A percentile compares a stretch with the other conserved stretches of the same genome.
Conservation (phyloP, 805 yeast species). For the Ogataea saltuana region DNA sequence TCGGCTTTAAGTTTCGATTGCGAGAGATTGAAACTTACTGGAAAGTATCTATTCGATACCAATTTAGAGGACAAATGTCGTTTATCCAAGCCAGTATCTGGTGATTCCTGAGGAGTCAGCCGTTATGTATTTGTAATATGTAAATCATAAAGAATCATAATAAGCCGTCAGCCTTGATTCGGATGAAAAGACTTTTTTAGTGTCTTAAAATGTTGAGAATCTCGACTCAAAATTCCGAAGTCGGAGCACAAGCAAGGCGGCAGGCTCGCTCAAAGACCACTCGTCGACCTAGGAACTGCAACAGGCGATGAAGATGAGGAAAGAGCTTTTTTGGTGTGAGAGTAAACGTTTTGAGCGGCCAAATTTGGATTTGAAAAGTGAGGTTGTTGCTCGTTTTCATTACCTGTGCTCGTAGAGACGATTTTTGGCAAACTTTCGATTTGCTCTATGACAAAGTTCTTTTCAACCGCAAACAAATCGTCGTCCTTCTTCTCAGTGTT, state of each 20-base stretch:
- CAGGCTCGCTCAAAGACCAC: constrained; percentile 1
- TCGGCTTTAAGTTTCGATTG: too few relatives aligned
- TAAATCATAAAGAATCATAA: constrained; percentile 6
- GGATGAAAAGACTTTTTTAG: not conserved
- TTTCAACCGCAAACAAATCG: constrained; percentile 70
- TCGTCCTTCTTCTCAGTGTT: constrained; percentile 64
- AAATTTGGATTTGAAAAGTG: constrained; percentile 15
- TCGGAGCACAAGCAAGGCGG: not conserved
- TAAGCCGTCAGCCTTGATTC: not conserved
- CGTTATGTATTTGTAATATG: constrained; percentile 2
- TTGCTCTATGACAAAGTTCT: constrained; percentile 73
- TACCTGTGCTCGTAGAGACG: constrained; percentile 14
- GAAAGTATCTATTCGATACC: too few relatives aligned
- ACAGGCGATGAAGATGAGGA: constrained; percentile 10
- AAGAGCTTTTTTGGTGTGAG: constrained; percentile 20
- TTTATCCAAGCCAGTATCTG: too few relatives aligned
- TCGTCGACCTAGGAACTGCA: constrained; percentile 1
- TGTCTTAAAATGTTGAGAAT: not conserved
- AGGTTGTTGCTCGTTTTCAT: constrained; percentile 9
- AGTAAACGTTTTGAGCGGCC: constrained; percentile 25
- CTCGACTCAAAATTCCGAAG: not conserved
- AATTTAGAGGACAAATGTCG: too few relatives aligned
- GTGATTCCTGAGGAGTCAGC: too few relatives aligned
- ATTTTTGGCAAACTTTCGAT: constrained; percentile 72
- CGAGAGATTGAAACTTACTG: too few relatives aligned